Percentiles rank a stretch among this genome's conserved stretches.
Conservation (phyloP, 768 basidiomycete genomes). For the Trametes cubensis region DNA sequence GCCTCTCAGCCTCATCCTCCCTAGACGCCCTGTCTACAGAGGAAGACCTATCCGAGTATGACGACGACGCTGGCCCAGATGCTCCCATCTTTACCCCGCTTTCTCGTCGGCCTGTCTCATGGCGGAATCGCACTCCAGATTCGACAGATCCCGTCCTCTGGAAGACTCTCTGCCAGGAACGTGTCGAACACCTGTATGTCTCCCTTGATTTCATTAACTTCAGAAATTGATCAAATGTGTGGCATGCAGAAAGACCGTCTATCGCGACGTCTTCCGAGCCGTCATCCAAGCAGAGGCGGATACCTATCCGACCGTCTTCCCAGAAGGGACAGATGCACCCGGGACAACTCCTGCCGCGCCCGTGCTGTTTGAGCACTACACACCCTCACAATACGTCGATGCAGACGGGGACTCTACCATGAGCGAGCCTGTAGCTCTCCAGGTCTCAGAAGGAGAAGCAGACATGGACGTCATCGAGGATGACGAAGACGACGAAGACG, state of each 20-base stretch:
- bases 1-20: background rate
- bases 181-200: conserved; percentile 23
- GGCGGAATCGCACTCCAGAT: background rate
- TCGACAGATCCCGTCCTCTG: conserved; percentile 12
- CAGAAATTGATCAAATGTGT: background rate
- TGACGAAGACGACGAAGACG: conserved; percentile 8
- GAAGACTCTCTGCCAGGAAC: conserved; percentile 23
- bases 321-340: background rate
- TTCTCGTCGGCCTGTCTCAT: background rate
- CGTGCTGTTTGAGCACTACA: conserved; percentile 22
- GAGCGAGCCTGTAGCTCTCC: no score
- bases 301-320: background rate
- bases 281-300: conserved; percentile 17
- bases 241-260: conserved; percentile 9
- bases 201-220: background rate
- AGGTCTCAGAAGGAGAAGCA: background rate
- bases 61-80: background rate
- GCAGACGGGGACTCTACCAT: conserved; percentile 11
- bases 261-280: conserved; percentile 16
- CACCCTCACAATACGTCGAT: conserved; percentile 6
- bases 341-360: background rate
- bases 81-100: conserved; percentile 14
- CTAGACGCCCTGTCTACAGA: background rate
- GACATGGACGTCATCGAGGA: conserved; percentile 9
- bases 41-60: background rate